Conservation (phyloP, 176 grass and related monocot species). For the Poa pratensis region DNA sequence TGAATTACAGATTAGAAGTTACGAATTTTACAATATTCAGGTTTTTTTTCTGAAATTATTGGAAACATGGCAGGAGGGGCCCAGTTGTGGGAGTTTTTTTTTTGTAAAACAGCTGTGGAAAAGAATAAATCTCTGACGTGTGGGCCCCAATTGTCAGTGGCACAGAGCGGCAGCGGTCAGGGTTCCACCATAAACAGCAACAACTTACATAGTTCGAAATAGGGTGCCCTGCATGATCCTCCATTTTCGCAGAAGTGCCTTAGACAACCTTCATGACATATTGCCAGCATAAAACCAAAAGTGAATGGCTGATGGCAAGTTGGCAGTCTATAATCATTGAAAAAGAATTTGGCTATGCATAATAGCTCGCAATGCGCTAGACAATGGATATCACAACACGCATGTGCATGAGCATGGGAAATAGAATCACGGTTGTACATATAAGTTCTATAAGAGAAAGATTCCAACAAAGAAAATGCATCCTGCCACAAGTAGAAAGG, state of each 20-base stretch:
- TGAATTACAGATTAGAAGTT: no score
- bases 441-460: background rate
- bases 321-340: background rate
- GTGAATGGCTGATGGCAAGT: background rate
- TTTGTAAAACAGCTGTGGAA: no score
- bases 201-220: conserved; percentile 50
- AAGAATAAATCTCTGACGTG: no score
- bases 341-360: background rate
- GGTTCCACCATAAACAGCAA: conserved; percentile 51
- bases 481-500: conserved; percentile 15
- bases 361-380: background rate
- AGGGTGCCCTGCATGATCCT: conserved; percentile 54
- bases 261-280: conserved; percentile 27
- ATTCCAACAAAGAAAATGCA: background rate
- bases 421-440: background rate
- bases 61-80: no score
- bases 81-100: no score
- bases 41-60: no score
- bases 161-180: no score
- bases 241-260: conserved; percentile 42
- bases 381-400: background rate
- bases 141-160: no score
- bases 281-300: conserved; percentile 33
- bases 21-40: no score
- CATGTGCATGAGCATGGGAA: background rate